Evolutionary conservation across 1,139 yeast species (phyloP), one percentile per base, ranked within the genome.

Genomic region (Nakaseomyces glabratus): DNA sequence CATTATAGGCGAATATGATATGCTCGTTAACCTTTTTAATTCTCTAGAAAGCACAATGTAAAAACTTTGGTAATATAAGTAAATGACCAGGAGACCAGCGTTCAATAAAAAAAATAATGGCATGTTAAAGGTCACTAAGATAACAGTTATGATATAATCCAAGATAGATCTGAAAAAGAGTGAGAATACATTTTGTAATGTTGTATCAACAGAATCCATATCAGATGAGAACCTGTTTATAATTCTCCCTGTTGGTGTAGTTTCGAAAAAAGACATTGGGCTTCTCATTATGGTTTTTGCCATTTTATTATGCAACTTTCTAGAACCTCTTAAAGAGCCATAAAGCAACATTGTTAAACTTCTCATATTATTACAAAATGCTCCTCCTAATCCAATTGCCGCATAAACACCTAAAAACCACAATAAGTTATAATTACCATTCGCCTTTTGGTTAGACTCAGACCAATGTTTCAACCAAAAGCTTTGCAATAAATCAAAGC

Each of bases 251-350:
- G 76, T 65, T 21, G 90, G 90, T 1, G 88, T 80, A 1, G 86
- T 79, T 57, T 80, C 90, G 51, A 80, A 80, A 54, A 78, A 80
- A 2, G 77, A 66, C 84, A 80, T 77, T 39, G 88, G 88, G 1
- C 86, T 75, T 43, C 76, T 62, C 42, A 79, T 56, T 11, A 80
- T 82, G 28, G 79, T 60, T 6, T 47, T 46, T 0, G 82, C 80
- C 85, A 80, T 76, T 20, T 56, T 61, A 43, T 71, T 70, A 53
- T 80, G 90, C 29, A 80, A 57, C 29, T 60, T 66, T 39, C 63
- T 71, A 1, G 86, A 74, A 0, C 82, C 88, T 40, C 69, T 66
- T 33, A 79, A 69, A 3, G 85, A 67, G 52, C 85, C 76, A 51
- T 63, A 73, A 20, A 73, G 58, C 73, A 80, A 71, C 68, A 76